Evolutionary conservation across 2,329 filamentous ascomycete species (phyloP), one percentile per base, ranked within the genome.

Genomic region (Stagonosporopsis vannaccii): DNA sequence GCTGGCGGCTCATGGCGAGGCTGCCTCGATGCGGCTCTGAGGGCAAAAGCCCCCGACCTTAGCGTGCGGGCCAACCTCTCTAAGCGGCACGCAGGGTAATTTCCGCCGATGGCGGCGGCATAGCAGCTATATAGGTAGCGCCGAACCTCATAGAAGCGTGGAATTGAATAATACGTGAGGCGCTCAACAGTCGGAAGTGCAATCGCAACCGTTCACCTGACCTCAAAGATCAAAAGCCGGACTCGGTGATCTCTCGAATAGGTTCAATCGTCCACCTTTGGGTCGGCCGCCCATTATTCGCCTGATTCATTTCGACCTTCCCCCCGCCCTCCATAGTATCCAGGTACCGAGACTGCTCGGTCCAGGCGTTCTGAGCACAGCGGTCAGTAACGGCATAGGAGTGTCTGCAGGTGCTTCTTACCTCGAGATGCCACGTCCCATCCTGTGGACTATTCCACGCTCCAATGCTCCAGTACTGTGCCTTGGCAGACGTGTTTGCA

Each of bases 261-360:
- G 62, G 43, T 32, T 54, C 58, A 41, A 69, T 61, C 11, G 57
- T 64, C 66, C 64, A 68, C 42, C 66, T 60, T 52, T 67, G 58
- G 30, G 62, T 67, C 13, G 56, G 59, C n/a, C 48, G 59, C 17
- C 58, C 62, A 15, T 26, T 40, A 46, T 68, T 63, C 15, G 36
- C 32, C 17, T 41, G 26, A 41, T 62, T 62, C 60, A 65, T 59
- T 22, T 56, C 56, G 6, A 66, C 60, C 17, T 19, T 50, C 22
- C 40, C 43, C 8, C 60, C 54, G 7, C 61, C 59, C 17, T 66
- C 58, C 47, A 55, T 56, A 3, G 63, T 65, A 39, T 70, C 66
- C 17, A 71, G 43, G 35, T 59, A 61, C 25, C 63, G 43, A 23
- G 42, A 33, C 19, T 44, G 56, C 2, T 63, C 61, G 6, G 50